Conservation (phyloP, 371 early-diverging fungal species). For the Basidiobolus meristosporus region DNA sequence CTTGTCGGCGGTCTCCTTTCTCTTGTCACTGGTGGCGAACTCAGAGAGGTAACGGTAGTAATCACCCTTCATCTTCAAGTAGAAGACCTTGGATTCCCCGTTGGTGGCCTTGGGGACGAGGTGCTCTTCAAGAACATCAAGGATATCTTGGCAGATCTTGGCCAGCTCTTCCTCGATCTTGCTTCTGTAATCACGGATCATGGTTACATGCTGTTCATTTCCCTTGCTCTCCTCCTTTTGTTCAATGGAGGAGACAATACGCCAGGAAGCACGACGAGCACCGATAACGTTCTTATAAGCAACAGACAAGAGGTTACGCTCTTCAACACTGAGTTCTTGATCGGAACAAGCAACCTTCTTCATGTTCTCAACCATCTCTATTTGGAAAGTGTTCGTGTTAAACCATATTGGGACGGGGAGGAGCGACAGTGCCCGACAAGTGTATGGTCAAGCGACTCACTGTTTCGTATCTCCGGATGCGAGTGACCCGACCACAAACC, state of each 20-base stretch:
- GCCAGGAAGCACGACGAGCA: conserved; percentile 87
- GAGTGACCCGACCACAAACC: too few species aligned
- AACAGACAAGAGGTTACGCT: conserved; percentile 88
- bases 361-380: conserved; percentile 74
- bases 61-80: conserved; percentile 97
- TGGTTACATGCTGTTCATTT: conserved; percentile 35
- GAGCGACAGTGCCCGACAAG: not conserved
- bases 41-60: conserved; percentile 99
- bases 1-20: conserved; percentile 69
- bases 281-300: conserved; percentile 97
- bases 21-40: conserved; percentile 72
- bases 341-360: conserved; percentile 24
- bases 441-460: too few species aligned
- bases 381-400: not conserved
- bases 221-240: conserved; percentile 72
- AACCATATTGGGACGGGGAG: not conserved
- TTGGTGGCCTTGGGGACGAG: conserved; percentile 43
- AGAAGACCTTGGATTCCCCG: conserved; percentile 71
- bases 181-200: conserved; percentile 50
- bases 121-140: conserved; percentile 53
- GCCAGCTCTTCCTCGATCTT: conserved; percentile 63
- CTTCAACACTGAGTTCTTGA: conserved; percentile 65
- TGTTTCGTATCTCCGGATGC: too few species aligned
- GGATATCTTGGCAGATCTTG: conserved; percentile 62
- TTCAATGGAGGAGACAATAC: conserved; percentile 85